Evolutionary conservation across 176 grass and related monocot genomes (phyloP), one percentile per base, ranked within the genome.

Genomic region (Urochloa ruziziensis): DNA sequence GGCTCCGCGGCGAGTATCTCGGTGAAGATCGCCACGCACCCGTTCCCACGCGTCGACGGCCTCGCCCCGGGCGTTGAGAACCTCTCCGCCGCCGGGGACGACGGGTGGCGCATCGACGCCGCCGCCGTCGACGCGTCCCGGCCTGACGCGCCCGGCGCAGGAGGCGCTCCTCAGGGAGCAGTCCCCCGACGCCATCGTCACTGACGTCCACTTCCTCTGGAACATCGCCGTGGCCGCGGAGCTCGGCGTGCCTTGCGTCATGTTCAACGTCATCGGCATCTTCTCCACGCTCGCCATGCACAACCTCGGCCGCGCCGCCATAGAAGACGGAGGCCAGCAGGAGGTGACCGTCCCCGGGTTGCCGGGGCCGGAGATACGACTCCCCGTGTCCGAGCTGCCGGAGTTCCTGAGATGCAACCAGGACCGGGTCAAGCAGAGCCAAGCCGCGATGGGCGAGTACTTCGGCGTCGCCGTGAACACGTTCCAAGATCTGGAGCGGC

Each of bases 341-440:
- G 82, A 70, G 19, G 18, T 13, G 48, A 51, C 48, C 2, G 24
- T 86, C 5, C 61, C 69, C 4, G 51, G 37, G 6, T n/a, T 84
- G 8, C 76, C 66, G 9, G 72, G 15, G 39, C 75, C 67, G 1
- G 19, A 81, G 63, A 64, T 91, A 65, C 25, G 65, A 10, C 19
- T 91, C 35, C 79, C 85, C 4, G 42, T 4, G 7, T 3, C 70
- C 14, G 83, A 91, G 10, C 3, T 91, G 60, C 85, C 89, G 13
- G 30, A 65, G 17, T 66, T 74, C 80, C 2, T 91, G 30, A 43
- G 3, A 18, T 2, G 1, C 27, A 29, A 16, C 10, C 23, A 23
- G 2, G 10, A 23, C 17, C 6, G 2, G 2, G 3, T 14, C 17
- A 4, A 15, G 0, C 13, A 11, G 4, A 17, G 37, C 10, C 0